Percentiles rank a stretch among this genome's conserved stretches.
Conservation (phyloP, 371 early-diverging fungal genomes). For the Rhizopus delemar region DNA sequence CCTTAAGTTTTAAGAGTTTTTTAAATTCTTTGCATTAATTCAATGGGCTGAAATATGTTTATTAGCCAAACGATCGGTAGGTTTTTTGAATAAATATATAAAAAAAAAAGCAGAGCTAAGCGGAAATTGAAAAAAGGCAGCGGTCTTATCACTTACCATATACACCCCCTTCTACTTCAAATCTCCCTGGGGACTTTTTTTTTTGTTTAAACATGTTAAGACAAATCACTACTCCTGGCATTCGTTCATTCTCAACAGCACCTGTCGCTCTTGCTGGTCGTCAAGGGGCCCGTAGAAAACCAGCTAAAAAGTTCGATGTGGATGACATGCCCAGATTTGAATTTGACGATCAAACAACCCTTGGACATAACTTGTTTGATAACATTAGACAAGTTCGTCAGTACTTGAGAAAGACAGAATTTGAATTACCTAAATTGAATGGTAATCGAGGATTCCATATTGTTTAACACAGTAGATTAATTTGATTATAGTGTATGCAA, state of each 20-base stretch:
- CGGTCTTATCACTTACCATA: background rate
- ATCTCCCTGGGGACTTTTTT: background rate
- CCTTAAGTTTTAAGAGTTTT: too few relatives aligned
- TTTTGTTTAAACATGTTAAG: background rate
- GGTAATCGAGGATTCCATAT: constrained; percentile 38
- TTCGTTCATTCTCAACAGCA: constrained; percentile 29
- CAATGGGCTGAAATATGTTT: too few relatives aligned
- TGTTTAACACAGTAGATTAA: background rate
- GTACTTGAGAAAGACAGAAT: constrained; percentile 65
- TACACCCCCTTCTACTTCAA: background rate
- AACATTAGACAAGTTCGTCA: constrained; percentile 62
- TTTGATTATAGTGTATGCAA: constrained; percentile 48
- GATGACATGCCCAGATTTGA: constrained; percentile 57
- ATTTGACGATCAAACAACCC: constrained; percentile 63
- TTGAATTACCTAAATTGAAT: constrained; percentile 65
- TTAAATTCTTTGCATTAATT: too few relatives aligned
- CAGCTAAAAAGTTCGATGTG: constrained; percentile 54
- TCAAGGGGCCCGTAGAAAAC: constrained; percentile 38
- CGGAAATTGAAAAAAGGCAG: background rate
- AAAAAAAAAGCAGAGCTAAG: too few relatives aligned
- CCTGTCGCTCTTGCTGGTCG: constrained; percentile 38
- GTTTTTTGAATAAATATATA: too few relatives aligned
- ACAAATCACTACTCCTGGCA: background rate
- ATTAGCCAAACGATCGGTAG: too few relatives aligned
- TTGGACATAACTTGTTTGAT: constrained; percentile 58